A percentile compares a stretch with the other conserved stretches of the same genome.
Evolutionary conservation across 176 grass and related monocot species (phyloP).

Genomic region (Canna indica): DNA sequence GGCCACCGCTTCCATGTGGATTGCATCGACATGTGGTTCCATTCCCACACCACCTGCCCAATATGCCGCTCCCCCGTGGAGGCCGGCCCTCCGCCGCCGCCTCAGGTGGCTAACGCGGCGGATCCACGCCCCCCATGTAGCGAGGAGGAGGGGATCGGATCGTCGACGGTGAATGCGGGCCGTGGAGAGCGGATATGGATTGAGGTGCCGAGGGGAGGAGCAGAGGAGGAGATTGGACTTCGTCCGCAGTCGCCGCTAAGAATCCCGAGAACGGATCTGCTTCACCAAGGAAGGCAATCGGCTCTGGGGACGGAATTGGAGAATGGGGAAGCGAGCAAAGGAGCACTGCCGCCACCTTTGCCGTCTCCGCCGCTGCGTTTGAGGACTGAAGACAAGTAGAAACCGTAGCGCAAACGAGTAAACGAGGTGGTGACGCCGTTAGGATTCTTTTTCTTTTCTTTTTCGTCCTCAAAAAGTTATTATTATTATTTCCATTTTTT

Average conservation of each 20-base stretch:
- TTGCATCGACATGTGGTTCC: slow-evolving; percentile 67
- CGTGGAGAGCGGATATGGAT: not conserved
- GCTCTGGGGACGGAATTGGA: too few relatives aligned
- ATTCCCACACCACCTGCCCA: slow-evolving; percentile 39
- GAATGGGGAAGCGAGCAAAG: too few relatives aligned
- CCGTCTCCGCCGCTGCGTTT: too few relatives aligned
- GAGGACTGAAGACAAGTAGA: too few relatives aligned
- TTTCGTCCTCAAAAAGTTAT: too few relatives aligned
- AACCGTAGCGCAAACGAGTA: too few relatives aligned
- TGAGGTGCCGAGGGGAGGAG: slow-evolving; percentile 5
- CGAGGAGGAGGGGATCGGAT: not conserved
- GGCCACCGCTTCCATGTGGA: slow-evolving; percentile 49
- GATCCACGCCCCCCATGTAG: not conserved
- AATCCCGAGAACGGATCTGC: too few relatives aligned
- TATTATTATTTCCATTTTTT: too few relatives aligned
- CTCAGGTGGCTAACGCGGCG: not conserved
- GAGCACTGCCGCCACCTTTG: too few relatives aligned
- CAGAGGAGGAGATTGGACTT: not conserved
- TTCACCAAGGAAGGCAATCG: too few relatives aligned
- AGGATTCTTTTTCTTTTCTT: too few relatives aligned
- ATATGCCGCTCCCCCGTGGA: slow-evolving; percentile 44
- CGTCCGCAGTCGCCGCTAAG: not conserved
- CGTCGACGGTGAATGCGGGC: not conserved
- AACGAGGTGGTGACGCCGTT: too few relatives aligned
- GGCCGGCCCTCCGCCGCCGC: not conserved